Evolutionary conservation across 2,329 filamentous ascomycete species (phyloP).

Genomic region (Ophiostoma quercus): DNA sequence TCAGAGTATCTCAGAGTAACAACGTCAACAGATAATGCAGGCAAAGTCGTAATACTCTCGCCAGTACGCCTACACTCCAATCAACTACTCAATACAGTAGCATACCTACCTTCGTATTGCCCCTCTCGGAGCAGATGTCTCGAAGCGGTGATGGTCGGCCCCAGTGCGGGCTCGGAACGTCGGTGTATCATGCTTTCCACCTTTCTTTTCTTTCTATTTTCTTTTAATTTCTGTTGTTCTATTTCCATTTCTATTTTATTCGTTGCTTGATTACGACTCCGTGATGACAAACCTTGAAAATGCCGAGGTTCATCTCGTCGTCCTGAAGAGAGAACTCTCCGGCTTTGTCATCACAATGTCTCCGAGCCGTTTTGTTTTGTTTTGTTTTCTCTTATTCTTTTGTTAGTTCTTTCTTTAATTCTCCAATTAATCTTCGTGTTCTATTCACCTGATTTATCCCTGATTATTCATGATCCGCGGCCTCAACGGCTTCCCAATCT

Average conservation of each 20-base stretch:
- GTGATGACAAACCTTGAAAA: not conserved
- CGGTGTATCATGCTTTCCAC: not conserved
- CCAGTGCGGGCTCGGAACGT: constrained; percentile 1
- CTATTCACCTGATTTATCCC: not conserved
- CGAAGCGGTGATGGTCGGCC: constrained; percentile 3
- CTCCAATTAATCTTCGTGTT: too few species aligned
- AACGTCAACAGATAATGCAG: too few species aligned
- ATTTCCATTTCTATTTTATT: not conserved
- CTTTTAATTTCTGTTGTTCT: not conserved
- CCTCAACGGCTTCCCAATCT: not conserved
- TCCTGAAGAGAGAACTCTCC: not conserved
- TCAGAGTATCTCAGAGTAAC: not conserved
- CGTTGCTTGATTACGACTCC: not conserved
- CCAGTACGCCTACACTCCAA: too few species aligned
- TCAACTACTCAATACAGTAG: too few species aligned
- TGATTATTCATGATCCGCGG: not conserved
- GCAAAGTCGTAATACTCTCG: too few species aligned
- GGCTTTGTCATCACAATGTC: not conserved
- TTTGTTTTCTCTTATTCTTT: not conserved
- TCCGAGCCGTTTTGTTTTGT: not conserved
- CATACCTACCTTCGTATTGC: not conserved
- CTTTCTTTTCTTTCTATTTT: not conserved
- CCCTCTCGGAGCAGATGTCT: constrained; percentile 8
- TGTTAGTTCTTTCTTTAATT: not conserved
- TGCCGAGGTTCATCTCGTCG: constrained; percentile 3